phyloP scores from a whole-genome alignment of 805 yeast species.

The Wickerhamomyces kurtzmanii region DNA sequence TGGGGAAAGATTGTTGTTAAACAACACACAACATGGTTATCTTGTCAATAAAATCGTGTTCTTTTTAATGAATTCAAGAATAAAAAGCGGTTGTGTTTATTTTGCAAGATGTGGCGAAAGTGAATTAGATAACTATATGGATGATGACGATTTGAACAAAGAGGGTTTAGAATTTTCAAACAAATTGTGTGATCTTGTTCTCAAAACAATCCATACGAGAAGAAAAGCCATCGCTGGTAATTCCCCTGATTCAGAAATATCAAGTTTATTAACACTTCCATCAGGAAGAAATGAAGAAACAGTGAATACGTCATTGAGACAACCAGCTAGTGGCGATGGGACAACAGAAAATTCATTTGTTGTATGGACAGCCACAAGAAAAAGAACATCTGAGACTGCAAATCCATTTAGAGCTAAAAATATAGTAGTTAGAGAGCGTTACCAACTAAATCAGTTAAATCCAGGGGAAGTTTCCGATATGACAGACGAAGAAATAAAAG shows the following conservation, averaged over 20 bases:
- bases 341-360: slow-evolving; percentile 52
- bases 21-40: slow-evolving; percentile 80
- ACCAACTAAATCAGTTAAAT: slow-evolving; percentile 78
- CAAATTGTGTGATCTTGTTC: slow-evolving; percentile 49
- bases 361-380: slow-evolving; percentile 94
- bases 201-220: slow-evolving; percentile 21
- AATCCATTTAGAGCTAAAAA: slow-evolving; percentile 53
- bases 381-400: slow-evolving; percentile 76
- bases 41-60: slow-evolving; percentile 85
- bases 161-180: slow-evolving; percentile 63
- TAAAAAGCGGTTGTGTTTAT: slow-evolving; percentile 82
- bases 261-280: slow-evolving; percentile 5
- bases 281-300: slow-evolving; percentile 13
- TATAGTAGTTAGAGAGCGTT: slow-evolving; percentile 60
- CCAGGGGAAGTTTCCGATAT: slow-evolving; percentile 82
- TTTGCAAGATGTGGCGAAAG: slow-evolving; percentile 74
- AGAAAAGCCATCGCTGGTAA: slow-evolving; percentile 14
- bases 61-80: slow-evolving; percentile 83
- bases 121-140: slow-evolving; percentile 41
- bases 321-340: slow-evolving; percentile 41
- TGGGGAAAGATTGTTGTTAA: slow-evolving; percentile 74
- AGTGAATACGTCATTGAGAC: slow-evolving; percentile 19
- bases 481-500: slow-evolving; percentile 46
- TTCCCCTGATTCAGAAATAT: too few relatives aligned
- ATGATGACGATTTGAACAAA: slow-evolving; percentile 77